Conservation (phyloP, 805 yeast species). For the Ogataea degrootiae region DNA sequence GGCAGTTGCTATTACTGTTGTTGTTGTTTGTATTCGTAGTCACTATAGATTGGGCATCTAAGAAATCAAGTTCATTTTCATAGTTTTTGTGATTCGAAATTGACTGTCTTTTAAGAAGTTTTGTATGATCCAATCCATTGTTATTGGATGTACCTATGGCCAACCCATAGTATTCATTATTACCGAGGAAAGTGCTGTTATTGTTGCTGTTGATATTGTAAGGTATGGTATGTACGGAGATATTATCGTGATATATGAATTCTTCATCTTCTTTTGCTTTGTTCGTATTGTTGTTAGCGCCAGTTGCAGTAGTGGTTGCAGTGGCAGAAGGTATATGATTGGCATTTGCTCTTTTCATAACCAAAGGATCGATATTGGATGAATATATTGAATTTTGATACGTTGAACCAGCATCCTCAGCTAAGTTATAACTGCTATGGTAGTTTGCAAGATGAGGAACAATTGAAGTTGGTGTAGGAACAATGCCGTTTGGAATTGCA, state of each 20-base stretch:
- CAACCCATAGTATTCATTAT: neutral
- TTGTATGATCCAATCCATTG: constrained; percentile 5
- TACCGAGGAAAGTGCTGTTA: neutral
- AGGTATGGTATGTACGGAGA: constrained; percentile 8
- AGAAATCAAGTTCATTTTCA: constrained; percentile 17
- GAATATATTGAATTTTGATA: constrained; percentile 25
- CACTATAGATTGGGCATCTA: constrained; percentile 15
- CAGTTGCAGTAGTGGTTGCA: neutral
- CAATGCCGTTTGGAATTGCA: too few species aligned
- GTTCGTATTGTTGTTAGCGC: neutral
- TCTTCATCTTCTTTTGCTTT: constrained; percentile 21
- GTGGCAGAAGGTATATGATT: neutral
- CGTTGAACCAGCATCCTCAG: constrained; percentile 18
- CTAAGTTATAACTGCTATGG: neutral
- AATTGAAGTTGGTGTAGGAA: too few species aligned
- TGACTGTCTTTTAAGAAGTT: constrained; percentile 10
- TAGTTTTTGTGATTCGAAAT: constrained; percentile 2
- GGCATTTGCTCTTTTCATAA: neutral
- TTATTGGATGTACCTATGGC: neutral
- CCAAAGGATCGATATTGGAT: constrained; percentile 8
- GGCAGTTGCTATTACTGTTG: neutral
- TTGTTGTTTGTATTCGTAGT: constrained; percentile 5
- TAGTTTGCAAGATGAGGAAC: too few species aligned
- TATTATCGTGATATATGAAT: constrained; percentile 23
- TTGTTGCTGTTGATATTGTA: neutral